These are phyloP conservation scores for Fragosphaeria purpurea DNA, from an alignment of 2,329 filamentous ascomycete species.

Conservation along the genomic window DNA sequence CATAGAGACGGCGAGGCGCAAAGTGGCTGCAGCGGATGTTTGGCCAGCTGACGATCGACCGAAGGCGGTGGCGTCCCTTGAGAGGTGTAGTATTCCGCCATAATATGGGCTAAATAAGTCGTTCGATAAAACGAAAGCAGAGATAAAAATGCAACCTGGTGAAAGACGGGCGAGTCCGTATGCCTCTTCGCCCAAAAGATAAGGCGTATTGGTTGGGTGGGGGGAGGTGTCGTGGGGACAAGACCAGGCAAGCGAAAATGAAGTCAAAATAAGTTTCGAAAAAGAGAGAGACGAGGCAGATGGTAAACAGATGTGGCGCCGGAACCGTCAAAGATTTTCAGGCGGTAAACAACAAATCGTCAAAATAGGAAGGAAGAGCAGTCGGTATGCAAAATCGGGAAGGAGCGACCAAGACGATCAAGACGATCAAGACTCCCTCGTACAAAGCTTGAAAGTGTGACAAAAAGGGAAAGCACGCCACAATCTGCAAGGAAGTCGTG, in stretches of 20 bases:
- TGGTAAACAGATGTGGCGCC: background rate
- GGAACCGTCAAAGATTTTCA: background rate
- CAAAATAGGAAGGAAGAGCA: background rate
- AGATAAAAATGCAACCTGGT: too few relatives aligned
- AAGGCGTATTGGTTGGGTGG: too few relatives aligned
- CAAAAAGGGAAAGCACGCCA: slow-evolving; percentile 1
- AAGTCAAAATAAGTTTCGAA: background rate
- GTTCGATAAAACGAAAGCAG: too few relatives aligned
- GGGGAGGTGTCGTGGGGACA: too few relatives aligned
- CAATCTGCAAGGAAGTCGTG: background rate
- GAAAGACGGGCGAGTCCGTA: too few relatives aligned
- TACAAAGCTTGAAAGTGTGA: background rate
- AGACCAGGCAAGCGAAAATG: too few relatives aligned
- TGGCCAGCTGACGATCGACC: slow-evolving; percentile 19
- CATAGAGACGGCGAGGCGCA: slow-evolving; percentile 10
- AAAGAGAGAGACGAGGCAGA: background rate
- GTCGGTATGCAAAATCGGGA: background rate
- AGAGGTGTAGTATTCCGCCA: too few relatives aligned
- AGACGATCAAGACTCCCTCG: background rate
- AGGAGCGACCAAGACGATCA: slow-evolving; percentile 1
- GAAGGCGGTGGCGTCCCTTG: background rate
- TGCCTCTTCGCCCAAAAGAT: too few relatives aligned
- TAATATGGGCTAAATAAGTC: too few relatives aligned
- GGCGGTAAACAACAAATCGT: background rate
- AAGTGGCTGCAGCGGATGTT: slow-evolving; percentile 15